Percentiles rank a stretch among this genome's conserved stretches.
phyloP scores from a whole-genome alignment of 2,329 filamentous ascomycete species.

The Cadophora sp. region DNA sequence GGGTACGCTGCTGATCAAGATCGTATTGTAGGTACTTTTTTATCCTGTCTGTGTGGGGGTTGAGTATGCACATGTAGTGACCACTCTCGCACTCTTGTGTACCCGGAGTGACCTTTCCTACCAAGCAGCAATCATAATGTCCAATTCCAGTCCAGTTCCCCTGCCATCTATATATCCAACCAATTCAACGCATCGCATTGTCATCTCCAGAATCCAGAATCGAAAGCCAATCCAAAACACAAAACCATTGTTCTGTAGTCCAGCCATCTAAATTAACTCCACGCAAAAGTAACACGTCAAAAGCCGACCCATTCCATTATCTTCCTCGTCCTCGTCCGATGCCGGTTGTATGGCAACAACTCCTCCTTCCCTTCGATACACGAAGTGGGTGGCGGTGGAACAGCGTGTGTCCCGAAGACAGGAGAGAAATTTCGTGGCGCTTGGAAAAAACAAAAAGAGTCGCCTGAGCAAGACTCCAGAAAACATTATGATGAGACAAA shows the following conservation, averaged over 20 bases:
- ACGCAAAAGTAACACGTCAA: slow-evolving; percentile 18
- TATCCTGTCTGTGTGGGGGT: slow-evolving; percentile 7
- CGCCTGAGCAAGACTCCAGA: slow-evolving; percentile 2
- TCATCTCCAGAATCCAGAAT: slow-evolving; percentile 7
- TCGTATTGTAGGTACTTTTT: not conserved
- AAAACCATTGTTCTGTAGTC: slow-evolving; percentile 5
- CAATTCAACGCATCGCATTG: not conserved
- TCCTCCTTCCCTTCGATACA: not conserved
- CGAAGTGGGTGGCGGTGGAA: slow-evolving; percentile 13
- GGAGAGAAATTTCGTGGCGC: not conserved
- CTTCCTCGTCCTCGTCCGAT: slow-evolving; percentile 3
- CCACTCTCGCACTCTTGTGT: slow-evolving; percentile 8
- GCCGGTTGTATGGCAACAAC: not conserved
- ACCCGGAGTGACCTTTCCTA: not conserved
- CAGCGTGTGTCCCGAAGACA: slow-evolving; percentile 1
- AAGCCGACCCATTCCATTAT: not conserved
- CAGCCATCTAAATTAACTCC: slow-evolving; percentile 24
- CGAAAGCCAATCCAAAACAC: slow-evolving; percentile 1
- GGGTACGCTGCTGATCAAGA: not conserved
- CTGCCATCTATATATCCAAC: not conserved
- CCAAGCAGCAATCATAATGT: slow-evolving; percentile 8
- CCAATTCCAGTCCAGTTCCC: not conserved
- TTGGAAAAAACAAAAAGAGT: not conserved
- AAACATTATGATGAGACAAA: slow-evolving; percentile 10
- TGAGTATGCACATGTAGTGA: slow-evolving; percentile 8